Evolutionary conservation across 129 eudicot genomes (phyloP).

Genomic region (Gnaphalium uliginosum): DNA sequence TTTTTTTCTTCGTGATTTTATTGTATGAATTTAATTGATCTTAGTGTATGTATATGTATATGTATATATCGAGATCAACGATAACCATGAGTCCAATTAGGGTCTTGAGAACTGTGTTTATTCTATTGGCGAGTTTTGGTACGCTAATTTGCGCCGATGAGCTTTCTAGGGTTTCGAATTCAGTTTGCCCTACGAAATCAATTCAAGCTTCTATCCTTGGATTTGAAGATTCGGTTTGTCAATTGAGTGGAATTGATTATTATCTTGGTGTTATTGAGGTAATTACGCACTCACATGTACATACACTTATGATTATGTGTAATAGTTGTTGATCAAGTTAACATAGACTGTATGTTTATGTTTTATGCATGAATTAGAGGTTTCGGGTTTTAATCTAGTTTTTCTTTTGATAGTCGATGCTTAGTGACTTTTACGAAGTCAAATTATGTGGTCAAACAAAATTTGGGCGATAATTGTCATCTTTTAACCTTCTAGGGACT

Average conservation of each 20-base stretch:
- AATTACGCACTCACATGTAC: neutral
- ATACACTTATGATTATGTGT: neutral
- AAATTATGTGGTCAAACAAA: constrained; percentile 9
- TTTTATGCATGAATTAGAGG: constrained; percentile 8
- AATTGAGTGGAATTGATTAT: constrained; percentile 27
- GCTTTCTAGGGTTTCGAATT: constrained; percentile 39
- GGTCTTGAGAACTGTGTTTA: constrained; percentile 43
- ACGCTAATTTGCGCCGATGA: constrained; percentile 51
- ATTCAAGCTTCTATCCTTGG: constrained; percentile 45
- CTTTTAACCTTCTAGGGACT: neutral
- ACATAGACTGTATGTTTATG: neutral
- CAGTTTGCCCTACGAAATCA: constrained; percentile 45
- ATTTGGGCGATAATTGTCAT: neutral
- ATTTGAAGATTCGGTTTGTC: constrained; percentile 39
- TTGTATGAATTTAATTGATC: neutral
- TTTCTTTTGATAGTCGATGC: constrained; percentile 9
- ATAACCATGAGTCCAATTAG: constrained; percentile 26
- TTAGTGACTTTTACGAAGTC: constrained; percentile 18
- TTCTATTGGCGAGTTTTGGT: constrained; percentile 38
- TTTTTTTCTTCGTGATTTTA: neutral
- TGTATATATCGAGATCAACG: constrained; percentile 25
- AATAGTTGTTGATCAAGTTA: constrained; percentile 17
- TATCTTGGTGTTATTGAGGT: constrained; percentile 58
- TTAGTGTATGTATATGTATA: neutral
- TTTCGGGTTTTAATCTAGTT: neutral